Base-by-base conservation (phyloP, 2,329 filamentous ascomycete genomes). In the Hymenoscyphus albidus region DNA sequence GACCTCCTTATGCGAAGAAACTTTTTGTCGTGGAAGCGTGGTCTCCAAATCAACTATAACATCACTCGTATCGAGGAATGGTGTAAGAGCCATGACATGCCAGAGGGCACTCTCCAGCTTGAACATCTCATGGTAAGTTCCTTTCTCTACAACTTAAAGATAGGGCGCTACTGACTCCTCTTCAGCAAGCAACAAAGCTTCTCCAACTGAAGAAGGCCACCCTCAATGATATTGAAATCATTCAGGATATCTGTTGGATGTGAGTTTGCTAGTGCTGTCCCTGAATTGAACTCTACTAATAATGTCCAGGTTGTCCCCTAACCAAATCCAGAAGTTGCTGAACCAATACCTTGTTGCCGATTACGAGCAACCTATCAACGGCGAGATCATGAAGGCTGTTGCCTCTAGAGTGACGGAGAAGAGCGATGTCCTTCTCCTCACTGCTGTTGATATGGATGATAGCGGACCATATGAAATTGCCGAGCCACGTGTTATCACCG, bases 171-270 rank as follows among this genome's bases (percentile, higher is more conserved):
- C 65, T 73, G 66, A 74, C 64, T 57, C 39, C 18, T 39, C 61
- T 44, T 70, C 68, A 92, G 89, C 94, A 98, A 91, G 95, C 95
- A 62, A 99, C 95, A 22, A 99, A 99, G 81, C 88, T 99, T 69
- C 84, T 99, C 69, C 95, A 99, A 78, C 83, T 99, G 69, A 99
- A 99, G 88, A 99, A 99, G 82, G 95, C 95, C 9, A 99, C 95
- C 0, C 81, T 99, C 76, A 99, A 98, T 77, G 95, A 99, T 75
- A 99, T 99, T 74, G 95, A 99, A 80, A 99, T 99, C 74, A 99
- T 99, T 74, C 95, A 99, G 81, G 95, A 99, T 77, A 99, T 99
- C 73, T 99, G 95, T 85, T 98, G 94, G 94, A 98, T 98, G 94
- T 96, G 81, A 87, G 91, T 85, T 55, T 57, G 16, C 55, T 31